Evolutionary conservation across 129 eudicot genomes (phyloP).

Genomic region (Flaveria trinervia): DNA sequence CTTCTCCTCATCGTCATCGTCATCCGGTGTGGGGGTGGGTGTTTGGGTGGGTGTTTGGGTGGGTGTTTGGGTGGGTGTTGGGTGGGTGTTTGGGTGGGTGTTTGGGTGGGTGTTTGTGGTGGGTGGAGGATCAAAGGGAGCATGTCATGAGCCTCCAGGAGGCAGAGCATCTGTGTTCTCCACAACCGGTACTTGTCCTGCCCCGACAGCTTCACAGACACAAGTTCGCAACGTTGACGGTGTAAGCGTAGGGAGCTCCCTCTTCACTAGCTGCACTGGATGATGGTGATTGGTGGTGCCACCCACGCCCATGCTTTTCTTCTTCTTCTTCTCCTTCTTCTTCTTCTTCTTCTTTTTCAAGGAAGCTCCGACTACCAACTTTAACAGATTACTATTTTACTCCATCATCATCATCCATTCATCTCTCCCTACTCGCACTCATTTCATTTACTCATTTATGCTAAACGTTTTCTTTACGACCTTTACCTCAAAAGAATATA

Average conservation of each 20-base stretch:
- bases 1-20: not conserved
- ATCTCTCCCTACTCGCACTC: no score
- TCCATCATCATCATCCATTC: no score
- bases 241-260: constrained; percentile 18
- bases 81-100: not conserved
- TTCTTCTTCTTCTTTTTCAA: no score
- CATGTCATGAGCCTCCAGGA: constrained; percentile 39
- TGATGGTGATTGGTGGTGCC: not conserved
- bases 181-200: constrained; percentile 29
- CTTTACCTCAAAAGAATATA: no score
- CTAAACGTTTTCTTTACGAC: no score
- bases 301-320: no score
- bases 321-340: no score
- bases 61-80: not conserved
- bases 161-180: constrained; percentile 39
- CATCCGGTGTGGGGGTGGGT: not conserved
- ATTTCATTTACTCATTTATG: no score
- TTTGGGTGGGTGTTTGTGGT: not conserved
- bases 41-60: not conserved
- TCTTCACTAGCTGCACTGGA: constrained; percentile 3
- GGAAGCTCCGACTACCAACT: no score
- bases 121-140: constrained; percentile 30
- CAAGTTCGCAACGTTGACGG: no score
- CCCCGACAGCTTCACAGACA: constrained; percentile 27
- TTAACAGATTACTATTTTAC: no score